These are phyloP conservation scores for Lentinula sp. DNA, from an alignment of 768 basidiomycete species.

Conservation along the genomic window DNA sequence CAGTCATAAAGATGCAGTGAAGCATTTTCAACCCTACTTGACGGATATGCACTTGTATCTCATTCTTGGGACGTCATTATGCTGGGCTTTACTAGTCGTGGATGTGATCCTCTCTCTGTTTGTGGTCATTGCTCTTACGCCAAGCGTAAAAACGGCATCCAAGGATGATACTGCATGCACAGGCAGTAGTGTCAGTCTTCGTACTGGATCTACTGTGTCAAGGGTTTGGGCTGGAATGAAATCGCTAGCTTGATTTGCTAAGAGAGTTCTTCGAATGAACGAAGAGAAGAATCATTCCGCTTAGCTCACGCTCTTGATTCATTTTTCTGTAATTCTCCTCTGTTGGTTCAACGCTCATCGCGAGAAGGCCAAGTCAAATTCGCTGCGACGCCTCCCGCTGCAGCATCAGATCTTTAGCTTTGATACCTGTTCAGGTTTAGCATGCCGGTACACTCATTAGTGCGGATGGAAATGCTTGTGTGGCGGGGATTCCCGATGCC, in stretches of 20 bases:
- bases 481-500: neutral
- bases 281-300: neutral
- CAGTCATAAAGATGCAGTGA: too few species aligned
- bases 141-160: conserved; percentile 4
- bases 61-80: neutral
- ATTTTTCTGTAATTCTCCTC: neutral
- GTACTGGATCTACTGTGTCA: neutral
- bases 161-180: neutral
- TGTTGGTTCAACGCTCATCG: neutral
- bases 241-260: neutral
- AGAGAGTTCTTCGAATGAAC: neutral
- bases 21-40: too few species aligned
- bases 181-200: neutral
- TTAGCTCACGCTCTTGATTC: neutral
- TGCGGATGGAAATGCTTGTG: neutral
- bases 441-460: neutral
- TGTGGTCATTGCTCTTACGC: neutral
- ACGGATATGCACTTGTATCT: too few species aligned
- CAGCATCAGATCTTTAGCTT: neutral
- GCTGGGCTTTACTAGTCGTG: neutral
- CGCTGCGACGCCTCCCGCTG: neutral
- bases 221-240: neutral
- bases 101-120: neutral
- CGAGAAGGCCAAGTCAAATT: neutral
- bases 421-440: neutral